Conservation (phyloP, 2,329 filamentous ascomycete genomes). For the Myotisia sp. region DNA sequence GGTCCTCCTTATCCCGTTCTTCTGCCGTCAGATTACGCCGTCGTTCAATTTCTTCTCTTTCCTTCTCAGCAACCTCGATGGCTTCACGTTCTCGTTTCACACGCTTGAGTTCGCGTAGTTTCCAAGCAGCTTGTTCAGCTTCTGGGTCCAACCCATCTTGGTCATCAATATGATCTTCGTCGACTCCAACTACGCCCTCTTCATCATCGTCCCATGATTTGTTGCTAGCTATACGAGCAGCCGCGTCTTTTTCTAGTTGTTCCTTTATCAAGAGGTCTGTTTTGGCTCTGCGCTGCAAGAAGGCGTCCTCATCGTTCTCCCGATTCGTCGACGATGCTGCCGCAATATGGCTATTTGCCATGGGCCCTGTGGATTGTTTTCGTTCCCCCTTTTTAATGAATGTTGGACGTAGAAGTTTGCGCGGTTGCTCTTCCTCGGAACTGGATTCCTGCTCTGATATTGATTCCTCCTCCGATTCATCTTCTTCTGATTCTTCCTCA, state of each 20-base stretch:
- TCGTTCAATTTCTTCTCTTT: conserved; percentile 79
- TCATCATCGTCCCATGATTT: conserved; percentile 68
- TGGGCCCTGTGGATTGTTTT: conserved; percentile 23
- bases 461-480: conserved; percentile 5
- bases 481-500: conserved; percentile 1
- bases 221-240: conserved; percentile 58
- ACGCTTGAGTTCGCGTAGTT: conserved; percentile 75
- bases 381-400: conserved; percentile 53
- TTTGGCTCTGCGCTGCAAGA: conserved; percentile 42
- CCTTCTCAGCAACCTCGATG: conserved; percentile 70
- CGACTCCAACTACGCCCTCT: conserved; percentile 50
- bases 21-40: conserved; percentile 73
- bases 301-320: conserved; percentile 35
- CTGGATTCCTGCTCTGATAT: conserved; percentile 7
- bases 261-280: conserved; percentile 73
- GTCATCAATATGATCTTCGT: conserved; percentile 68
- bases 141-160: conserved; percentile 75
- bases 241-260: conserved; percentile 69
- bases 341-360: conserved; percentile 13
- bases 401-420: conserved; percentile 48
- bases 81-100: conserved; percentile 74
- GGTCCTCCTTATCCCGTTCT: conserved; percentile 75
- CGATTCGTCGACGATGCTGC: conserved; percentile 16
- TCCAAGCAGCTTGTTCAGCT: conserved; percentile 85
- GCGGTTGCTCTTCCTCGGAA: conserved; percentile 35